Conservation (phyloP, 2,329 filamentous ascomycete genomes). For the Epichloe gansuensis region DNA sequence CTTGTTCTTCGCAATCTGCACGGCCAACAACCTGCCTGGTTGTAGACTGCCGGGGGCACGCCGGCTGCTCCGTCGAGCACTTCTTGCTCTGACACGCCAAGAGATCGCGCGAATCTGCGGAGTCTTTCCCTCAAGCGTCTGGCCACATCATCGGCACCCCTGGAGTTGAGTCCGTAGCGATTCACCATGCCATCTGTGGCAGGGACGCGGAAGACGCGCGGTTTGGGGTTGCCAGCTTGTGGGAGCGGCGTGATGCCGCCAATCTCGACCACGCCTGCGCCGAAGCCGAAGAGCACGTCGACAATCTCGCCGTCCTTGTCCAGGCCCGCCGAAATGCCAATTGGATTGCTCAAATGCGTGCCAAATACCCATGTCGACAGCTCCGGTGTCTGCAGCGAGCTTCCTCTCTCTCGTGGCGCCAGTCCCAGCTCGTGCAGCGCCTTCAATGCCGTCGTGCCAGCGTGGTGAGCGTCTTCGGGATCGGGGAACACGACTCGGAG, state of each 20-base stretch:
- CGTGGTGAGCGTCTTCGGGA: conserved; percentile 85
- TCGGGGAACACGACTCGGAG: conserved; percentile 58
- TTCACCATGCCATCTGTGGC: conserved; percentile 84
- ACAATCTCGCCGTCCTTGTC: conserved; percentile 91
- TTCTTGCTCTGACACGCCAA: conserved; percentile 58
- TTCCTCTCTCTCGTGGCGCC: conserved; percentile 68
- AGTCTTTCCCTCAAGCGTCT: conserved; percentile 66
- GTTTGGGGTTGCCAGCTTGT: conserved; percentile 77
- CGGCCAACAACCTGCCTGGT: conserved; percentile 65
- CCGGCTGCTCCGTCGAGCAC: conserved; percentile 66
- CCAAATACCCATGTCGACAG: conserved; percentile 54
- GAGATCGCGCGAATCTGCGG: conserved; percentile 58
- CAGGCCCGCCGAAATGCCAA: conserved; percentile 89
- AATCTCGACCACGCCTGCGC: conserved; percentile 80
- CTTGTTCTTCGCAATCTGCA: conserved; percentile 98
- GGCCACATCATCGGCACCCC: conserved; percentile 80
- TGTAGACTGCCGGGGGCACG: conserved; percentile 75
- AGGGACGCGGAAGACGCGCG: conserved; percentile 77
- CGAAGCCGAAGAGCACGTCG: conserved; percentile 71
- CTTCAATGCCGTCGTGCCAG: conserved; percentile 60
- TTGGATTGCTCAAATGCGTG: conserved; percentile 65
- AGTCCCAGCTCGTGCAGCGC: conserved; percentile 61
- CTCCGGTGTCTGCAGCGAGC: conserved; percentile 19
- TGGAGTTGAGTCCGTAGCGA: conserved; percentile 87
- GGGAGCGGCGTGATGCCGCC: conserved; percentile 82